phyloP scores from a whole-genome alignment of 2,329 filamentous ascomycete species.

The Alternaria sp. region DNA sequence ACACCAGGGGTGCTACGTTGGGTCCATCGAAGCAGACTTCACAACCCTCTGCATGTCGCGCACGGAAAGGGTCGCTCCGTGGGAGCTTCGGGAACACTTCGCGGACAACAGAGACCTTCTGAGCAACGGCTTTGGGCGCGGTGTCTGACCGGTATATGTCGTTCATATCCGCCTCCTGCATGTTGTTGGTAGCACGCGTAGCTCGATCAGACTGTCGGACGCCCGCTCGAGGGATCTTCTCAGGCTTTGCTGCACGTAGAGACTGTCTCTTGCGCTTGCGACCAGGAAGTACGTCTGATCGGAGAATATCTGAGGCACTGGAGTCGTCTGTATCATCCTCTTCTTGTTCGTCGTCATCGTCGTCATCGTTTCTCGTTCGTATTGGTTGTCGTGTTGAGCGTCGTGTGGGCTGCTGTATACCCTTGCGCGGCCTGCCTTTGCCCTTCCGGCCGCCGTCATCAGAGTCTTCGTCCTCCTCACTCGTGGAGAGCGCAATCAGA shows the following conservation, averaged over 20 bases:
- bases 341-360: conserved; percentile 35
- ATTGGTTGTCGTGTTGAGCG: conserved; percentile 38
- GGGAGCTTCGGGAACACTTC: conserved; percentile 76
- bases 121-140: conserved; percentile 50
- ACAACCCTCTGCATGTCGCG: conserved; percentile 75
- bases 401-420: conserved; percentile 34
- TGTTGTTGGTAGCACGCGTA: conserved; percentile 57
- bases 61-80: conserved; percentile 71
- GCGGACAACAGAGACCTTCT: conserved; percentile 68
- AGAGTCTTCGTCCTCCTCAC: conserved; percentile 38
- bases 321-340: conserved; percentile 44
- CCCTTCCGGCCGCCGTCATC: conserved; percentile 21
- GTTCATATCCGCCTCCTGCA: conserved; percentile 67
- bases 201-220: conserved; percentile 57
- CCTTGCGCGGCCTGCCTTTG: conserved; percentile 29
- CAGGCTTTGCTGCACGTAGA: conserved; percentile 19
- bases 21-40: conserved; percentile 72
- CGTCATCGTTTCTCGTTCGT: conserved; percentile 21
- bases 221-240: conserved; percentile 35
- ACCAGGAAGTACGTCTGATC: conserved; percentile 52
- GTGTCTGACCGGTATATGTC: conserved; percentile 63
- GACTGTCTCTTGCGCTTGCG: conserved; percentile 51
- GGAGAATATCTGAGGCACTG: conserved; percentile 45
- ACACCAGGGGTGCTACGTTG: conserved; percentile 75
- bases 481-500: conserved; percentile 26